Conservation (phyloP, 768 basidiomycete genomes). For the Suillus placidus region DNA sequence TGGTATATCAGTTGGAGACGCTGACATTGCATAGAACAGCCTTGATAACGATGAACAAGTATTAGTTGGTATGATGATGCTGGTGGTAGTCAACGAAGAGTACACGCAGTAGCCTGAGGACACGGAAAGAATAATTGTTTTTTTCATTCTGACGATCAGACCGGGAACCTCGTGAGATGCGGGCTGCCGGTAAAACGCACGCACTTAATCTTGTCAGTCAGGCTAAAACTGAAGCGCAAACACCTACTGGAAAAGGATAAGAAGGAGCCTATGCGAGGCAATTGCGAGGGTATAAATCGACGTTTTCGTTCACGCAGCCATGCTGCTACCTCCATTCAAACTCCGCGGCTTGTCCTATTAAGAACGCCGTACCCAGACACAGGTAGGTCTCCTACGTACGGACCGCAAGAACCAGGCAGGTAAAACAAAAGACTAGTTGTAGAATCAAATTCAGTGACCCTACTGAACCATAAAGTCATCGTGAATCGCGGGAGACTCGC, state of each 20-base stretch:
- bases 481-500: neutral
- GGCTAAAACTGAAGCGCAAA: neutral
- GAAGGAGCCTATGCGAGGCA: neutral
- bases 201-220: neutral
- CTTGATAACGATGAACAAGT: neutral
- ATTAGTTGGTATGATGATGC: neutral
- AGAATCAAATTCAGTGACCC: neutral
- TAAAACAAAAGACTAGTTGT: neutral
- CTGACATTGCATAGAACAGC: constrained; percentile 21
- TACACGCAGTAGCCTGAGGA: neutral
- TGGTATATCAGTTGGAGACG: constrained; percentile 34
- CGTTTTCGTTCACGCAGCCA: neutral
- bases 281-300: neutral
- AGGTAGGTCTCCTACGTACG: too few species aligned
- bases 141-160: constrained; percentile 1
- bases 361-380: neutral
- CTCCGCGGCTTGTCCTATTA: neutral
- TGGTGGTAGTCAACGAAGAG: neutral
- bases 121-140: constrained; percentile 2
- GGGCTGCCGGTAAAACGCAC: neutral
- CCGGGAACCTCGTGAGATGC: neutral
- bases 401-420: neutral
- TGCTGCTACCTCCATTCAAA: neutral
- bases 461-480: neutral
- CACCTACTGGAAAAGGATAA: neutral